Evolutionary conservation across 345 rosid species (phyloP), one percentile per base, ranked within the genome.

Genomic region (Citrus trifoliata): DNA sequence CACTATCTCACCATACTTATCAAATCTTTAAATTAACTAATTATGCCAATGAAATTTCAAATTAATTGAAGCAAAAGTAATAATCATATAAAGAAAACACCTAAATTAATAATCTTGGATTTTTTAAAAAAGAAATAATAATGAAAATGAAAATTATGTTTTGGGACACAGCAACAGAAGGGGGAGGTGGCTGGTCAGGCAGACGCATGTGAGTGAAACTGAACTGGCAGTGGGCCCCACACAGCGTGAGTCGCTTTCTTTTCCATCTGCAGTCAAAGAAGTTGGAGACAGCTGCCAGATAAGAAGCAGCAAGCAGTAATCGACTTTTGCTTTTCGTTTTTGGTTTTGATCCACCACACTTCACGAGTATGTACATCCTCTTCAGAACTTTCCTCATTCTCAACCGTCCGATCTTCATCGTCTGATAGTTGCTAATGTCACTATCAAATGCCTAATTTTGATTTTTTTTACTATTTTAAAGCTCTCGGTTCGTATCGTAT

Each of bases 201-300:
- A 0, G 10, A 10, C 0, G 48, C 70, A 35, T 74, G 40, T 74
- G 77, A 38, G 21, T 3, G 21, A 42, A 62, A 25, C 58, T 74
- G 77, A 70, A 37, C 62, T 40, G 77, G 62, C 53, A 58, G 38
- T 64, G 27, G 62, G 74, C 56, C 66, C 63, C 73, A 48, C 27
- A 24, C 25, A 10, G 37, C 9, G 69, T 19, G 42, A 24, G 67
- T 81, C 38, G 73, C 76, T 75, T 80, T 80, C 55, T 28, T 32
- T 74, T 13, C 18, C 51, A 46, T 53, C 58, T 18, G 22, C 21
- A 53, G 88, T 85, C 85, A 75, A 77, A 82, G 18, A 66, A 78
- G 82, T 78, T 75, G 83, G 83, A 78, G 76, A 85, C 88, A 85
- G 85, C 88, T 82, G 76, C 75, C 79, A 75, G 75, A 70, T 78